These are phyloP conservation scores for Ophiocordyceps camponoti-floridani DNA, from an alignment of 2,329 filamentous ascomycete genomes.

Conservation along the genomic window DNA sequence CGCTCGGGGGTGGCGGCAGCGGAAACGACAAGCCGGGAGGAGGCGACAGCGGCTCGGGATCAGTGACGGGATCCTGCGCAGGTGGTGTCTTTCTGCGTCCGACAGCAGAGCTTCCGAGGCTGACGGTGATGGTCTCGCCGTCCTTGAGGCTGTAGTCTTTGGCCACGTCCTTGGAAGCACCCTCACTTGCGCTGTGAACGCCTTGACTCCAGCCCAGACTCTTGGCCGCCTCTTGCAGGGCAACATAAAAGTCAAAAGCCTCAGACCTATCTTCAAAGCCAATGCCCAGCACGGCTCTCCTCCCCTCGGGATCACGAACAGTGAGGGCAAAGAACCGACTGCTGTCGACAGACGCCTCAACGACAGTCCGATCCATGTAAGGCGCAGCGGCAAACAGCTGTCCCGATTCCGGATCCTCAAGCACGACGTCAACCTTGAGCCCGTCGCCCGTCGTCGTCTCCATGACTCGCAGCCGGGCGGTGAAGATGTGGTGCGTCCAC, in stretches of 20 bases:
- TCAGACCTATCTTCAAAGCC: slow-evolving; percentile 77
- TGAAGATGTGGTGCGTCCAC: slow-evolving; percentile 83
- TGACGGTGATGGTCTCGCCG: slow-evolving; percentile 75
- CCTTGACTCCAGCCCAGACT: slow-evolving; percentile 39
- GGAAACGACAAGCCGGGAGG: slow-evolving; percentile 24
- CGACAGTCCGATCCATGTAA: slow-evolving; percentile 45
- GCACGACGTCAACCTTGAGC: slow-evolving; percentile 56
- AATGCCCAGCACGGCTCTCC: slow-evolving; percentile 65
- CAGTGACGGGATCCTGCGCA: slow-evolving; percentile 39
- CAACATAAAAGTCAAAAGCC: slow-evolving; percentile 71
- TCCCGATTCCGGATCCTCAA: slow-evolving; percentile 57
- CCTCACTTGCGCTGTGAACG: slow-evolving; percentile 6
- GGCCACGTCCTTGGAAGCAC: slow-evolving; percentile 17
- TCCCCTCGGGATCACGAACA: slow-evolving; percentile 56
- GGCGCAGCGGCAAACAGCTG: slow-evolving; percentile 73
- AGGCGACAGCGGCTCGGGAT: slow-evolving; percentile 3
- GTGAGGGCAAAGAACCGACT: slow-evolving; percentile 71
- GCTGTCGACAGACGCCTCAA: slow-evolving; percentile 66
- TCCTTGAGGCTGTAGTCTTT: slow-evolving; percentile 76
- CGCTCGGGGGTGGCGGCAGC: slow-evolving; percentile 44
- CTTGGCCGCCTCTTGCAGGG: slow-evolving; percentile 61
- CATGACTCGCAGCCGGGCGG: slow-evolving; percentile 60
- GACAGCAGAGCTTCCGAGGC: slow-evolving; percentile 40
- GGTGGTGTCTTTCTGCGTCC: slow-evolving; percentile 22
- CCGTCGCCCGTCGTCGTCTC: slow-evolving; percentile 43